These are phyloP conservation scores for Chalciporus chontae DNA, from an alignment of 768 basidiomycete species.

Conservation along the genomic window DNA sequence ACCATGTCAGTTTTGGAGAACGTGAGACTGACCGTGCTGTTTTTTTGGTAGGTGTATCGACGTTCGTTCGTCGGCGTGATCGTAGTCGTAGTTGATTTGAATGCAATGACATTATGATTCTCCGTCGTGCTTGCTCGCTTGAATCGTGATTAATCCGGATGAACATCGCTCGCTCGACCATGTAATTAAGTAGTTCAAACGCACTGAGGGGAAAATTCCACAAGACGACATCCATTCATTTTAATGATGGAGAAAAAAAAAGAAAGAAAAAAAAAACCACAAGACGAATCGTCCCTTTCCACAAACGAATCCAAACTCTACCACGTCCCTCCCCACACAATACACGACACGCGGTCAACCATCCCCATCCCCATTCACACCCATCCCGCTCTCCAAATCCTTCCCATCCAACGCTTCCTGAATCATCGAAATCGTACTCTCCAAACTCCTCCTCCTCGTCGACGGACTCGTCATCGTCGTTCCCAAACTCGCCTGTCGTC, in stretches of 20 bases:
- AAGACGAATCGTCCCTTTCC: neutral
- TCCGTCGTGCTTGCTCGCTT: too few species aligned
- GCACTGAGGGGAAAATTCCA: too few species aligned
- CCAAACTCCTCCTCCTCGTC: slow-evolving; percentile 85
- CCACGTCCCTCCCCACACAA: too few species aligned
- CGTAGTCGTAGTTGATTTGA: too few species aligned
- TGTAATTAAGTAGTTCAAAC: too few species aligned
- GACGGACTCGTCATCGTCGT: slow-evolving; percentile 92
- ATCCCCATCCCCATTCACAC: neutral
- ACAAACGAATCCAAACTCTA: too few species aligned
- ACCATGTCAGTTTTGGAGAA: too few species aligned
- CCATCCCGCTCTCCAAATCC: slow-evolving; percentile 34
- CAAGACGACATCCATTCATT: neutral
- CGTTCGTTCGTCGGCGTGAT: too few species aligned
- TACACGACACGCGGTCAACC: neutral
- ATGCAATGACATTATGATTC: too few species aligned
- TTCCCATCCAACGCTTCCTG: slow-evolving; percentile 88
- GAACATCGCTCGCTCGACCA: too few species aligned
- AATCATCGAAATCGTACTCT: slow-evolving; percentile 94
- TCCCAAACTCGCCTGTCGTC: slow-evolving; percentile 60
- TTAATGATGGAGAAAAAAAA: neutral
- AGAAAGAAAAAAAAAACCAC: neutral
- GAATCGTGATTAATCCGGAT: too few species aligned
- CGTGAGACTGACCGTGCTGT: slow-evolving; percentile 8
- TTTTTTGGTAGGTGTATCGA: neutral